Evolutionary conservation across 306 rosid species (phyloP).

Genomic region (Senna siamea): DNA sequence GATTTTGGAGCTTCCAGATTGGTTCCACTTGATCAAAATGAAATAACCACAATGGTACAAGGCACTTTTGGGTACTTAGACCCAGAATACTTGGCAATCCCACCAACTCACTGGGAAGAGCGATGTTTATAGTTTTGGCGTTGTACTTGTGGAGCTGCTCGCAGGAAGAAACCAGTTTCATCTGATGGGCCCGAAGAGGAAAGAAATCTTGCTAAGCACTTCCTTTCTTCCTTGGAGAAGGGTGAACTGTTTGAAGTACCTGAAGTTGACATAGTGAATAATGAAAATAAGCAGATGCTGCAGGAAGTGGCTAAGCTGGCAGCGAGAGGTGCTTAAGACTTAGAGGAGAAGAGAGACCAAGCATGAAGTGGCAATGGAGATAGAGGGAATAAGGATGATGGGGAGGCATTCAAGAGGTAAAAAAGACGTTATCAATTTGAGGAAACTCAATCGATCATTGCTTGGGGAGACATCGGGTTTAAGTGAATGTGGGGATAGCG

Average conservation of each 20-base stretch:
- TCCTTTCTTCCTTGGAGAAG: constrained; percentile 39
- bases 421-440: not conserved
- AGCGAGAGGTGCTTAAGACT: too few species aligned
- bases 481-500: too few species aligned
- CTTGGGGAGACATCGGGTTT: not conserved
- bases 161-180: constrained; percentile 37
- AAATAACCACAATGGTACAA: constrained; percentile 50
- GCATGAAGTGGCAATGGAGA: constrained; percentile 44
- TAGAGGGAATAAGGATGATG: constrained; percentile 36
- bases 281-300: constrained; percentile 32
- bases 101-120: constrained; percentile 50
- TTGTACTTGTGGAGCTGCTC: constrained; percentile 48
- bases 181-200: constrained; percentile 28
- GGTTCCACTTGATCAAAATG: constrained; percentile 47
- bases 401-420: not conserved
- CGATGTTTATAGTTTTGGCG: constrained; percentile 60
- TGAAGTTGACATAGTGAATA: constrained; percentile 32
- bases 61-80: constrained; percentile 58
- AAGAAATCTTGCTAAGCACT: constrained; percentile 35
- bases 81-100: constrained; percentile 43
- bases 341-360: constrained; percentile 27
- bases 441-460: not conserved
- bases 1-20: constrained; percentile 52
- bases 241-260: constrained; percentile 32
- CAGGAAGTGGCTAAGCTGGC: constrained; percentile 28